Evolutionary conservation across 129 eudicot species (phyloP), one percentile per base, ranked within the genome.

Genomic region (Pseudognaphalium luteoalbum): DNA sequence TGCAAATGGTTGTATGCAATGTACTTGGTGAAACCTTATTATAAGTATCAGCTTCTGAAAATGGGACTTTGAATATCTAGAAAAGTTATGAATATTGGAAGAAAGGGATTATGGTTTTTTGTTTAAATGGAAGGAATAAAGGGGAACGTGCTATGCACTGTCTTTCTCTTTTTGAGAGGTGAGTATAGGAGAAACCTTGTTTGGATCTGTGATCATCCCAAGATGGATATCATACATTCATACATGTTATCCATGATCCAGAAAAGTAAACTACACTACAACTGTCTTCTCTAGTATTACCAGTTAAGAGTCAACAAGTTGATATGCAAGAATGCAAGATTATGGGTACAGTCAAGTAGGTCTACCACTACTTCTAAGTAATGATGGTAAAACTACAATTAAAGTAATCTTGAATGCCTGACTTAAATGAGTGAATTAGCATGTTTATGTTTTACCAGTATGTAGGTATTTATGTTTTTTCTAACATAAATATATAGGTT

Each of bases 201-300:
- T 47, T 7, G 25, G 74, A 44, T 70, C 3, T 50, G 61, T 14
- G 59, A 47, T 21, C 37, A 15, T 70, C 74, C 2, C 61, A 29
- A 5, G 22, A 44, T 70, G 1, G 47, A 70, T 47, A 41, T 41
- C 47, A 8, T 9, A 74, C 42, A 39, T 74, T 41, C 47, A 8
- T 9, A 74, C 42, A 39, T 74, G 60, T 28, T 61, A 42, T 2
- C 17, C 44, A 15, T 39, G 70, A 30, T 74, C n/a, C 70, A 74
- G 41, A 42, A 74, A 61, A 47, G 42, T 41, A 41, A 30, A 41
- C 20, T 61, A 41, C 78, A 39, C n/a, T 47, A 42, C 17, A 28
- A 32, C 21, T 62, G n/a, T 25, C 10, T 33, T 39, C 3, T 74
- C 39, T 41, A 17, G 70, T 61, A 42, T 34, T 12, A 60, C 70